Evolutionary conservation across 1,284 basidiomycete species (phyloP).

Genomic region (Puccinia hordei): DNA sequence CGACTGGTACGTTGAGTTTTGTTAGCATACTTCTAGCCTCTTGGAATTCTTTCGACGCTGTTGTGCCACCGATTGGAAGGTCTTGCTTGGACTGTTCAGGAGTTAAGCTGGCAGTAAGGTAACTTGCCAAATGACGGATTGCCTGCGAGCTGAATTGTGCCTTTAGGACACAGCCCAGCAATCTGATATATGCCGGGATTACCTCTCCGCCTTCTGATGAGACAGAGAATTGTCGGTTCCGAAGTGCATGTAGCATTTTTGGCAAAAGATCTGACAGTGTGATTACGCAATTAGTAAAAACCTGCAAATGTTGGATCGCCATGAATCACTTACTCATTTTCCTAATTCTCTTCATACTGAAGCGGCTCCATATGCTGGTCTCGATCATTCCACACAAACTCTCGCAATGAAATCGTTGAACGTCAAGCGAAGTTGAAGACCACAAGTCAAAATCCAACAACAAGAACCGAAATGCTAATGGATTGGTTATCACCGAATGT

Average conservation of each 20-base stretch:
- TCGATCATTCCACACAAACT: slow-evolving; percentile 76
- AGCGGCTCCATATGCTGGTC: slow-evolving; percentile 65
- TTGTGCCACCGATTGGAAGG: slow-evolving; percentile 16
- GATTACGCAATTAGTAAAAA: slow-evolving; percentile 9
- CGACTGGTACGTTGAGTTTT: slow-evolving; percentile 15
- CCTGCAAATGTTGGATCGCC: background rate
- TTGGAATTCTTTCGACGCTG: background rate
- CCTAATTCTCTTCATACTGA: slow-evolving; percentile 56
- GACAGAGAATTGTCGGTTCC: slow-evolving; percentile 65
- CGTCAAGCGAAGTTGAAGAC: slow-evolving; percentile 70
- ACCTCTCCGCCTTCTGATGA: slow-evolving; percentile 53
- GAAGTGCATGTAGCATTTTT: slow-evolving; percentile 76
- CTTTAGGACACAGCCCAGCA: slow-evolving; percentile 66
- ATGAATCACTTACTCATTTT: slow-evolving; percentile 54
- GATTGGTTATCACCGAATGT: slow-evolving; percentile 77
- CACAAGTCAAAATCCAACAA: slow-evolving; percentile 89
- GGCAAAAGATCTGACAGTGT: slow-evolving; percentile 67
- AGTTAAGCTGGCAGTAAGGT: slow-evolving; percentile 78
- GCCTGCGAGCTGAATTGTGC: slow-evolving; percentile 69
- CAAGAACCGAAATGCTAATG: slow-evolving; percentile 76
- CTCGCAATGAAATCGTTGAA: slow-evolving; percentile 75
- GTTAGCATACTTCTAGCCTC: background rate
- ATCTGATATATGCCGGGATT: slow-evolving; percentile 52
- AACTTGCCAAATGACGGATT: slow-evolving; percentile 82
- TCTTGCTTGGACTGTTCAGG: slow-evolving; percentile 57